A percentile compares a stretch with the other conserved stretches of the same genome.
Conservation (phyloP, 2,329 filamentous ascomycete species). For the Aspergillus puulaauensis region DNA sequence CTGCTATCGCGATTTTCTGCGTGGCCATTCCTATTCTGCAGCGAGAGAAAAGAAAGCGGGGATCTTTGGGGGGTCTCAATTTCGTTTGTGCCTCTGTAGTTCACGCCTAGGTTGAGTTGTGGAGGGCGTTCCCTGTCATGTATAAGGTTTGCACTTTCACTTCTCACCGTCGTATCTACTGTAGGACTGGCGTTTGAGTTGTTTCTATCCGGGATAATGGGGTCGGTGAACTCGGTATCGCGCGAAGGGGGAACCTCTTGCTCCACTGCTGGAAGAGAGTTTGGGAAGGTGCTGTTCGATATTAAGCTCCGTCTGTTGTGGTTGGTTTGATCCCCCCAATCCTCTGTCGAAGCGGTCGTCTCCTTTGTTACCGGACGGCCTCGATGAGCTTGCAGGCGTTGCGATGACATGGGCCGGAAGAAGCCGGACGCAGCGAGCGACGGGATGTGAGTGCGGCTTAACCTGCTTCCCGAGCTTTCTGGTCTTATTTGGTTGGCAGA, state of each 20-base stretch:
- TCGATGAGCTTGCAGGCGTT: conserved; percentile 87
- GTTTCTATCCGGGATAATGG: conserved; percentile 66
- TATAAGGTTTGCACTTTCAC: conserved; percentile 78
- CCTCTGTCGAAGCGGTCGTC: conserved; percentile 39
- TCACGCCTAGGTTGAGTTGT: conserved; percentile 60
- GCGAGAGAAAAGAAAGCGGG: conserved; percentile 71
- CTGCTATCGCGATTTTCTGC: conserved; percentile 57
- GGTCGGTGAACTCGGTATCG: conserved; percentile 78
- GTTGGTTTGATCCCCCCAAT: conserved; percentile 45
- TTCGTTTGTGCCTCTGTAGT: conserved; percentile 55
- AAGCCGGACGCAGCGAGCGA: conserved; percentile 87
- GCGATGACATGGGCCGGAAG: conserved; percentile 95
- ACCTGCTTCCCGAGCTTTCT: conserved; percentile 61
- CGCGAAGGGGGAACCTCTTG: conserved; percentile 67
- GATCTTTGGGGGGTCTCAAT: conserved; percentile 66
- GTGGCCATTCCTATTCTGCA: conserved; percentile 52
- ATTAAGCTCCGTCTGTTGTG: conserved; percentile 61
- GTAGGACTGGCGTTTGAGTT: conserved; percentile 75
- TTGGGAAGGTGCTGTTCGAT: conserved; percentile 50
- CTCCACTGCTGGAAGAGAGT: conserved; percentile 40
- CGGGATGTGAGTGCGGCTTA: conserved; percentile 84
- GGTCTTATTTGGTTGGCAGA: conserved; percentile 50
- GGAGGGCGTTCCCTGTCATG: conserved; percentile 53
- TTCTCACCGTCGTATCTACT: conserved; percentile 57
- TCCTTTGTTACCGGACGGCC: conserved; percentile 49